Evolutionary conservation across 805 yeast species (phyloP).

Genomic region (Yarrowia sp.): DNA sequence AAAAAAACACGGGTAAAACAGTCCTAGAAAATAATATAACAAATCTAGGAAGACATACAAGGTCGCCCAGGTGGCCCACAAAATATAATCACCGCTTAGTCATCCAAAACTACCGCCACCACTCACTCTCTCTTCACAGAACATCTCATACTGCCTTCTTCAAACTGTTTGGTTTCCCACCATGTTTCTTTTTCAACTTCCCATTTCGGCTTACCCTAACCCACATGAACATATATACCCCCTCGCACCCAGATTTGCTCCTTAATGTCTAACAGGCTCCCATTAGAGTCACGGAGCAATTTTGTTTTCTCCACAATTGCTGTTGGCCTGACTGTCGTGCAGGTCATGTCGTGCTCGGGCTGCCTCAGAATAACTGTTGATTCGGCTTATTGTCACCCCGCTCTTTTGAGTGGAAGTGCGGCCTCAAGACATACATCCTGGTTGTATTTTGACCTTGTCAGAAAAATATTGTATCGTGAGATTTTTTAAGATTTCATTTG

Average conservation of each 20-base stretch:
- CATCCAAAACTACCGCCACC: neutral
- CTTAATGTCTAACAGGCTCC: conserved; percentile 39
- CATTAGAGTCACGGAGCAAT: conserved; percentile 40
- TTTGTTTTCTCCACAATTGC: conserved; percentile 34
- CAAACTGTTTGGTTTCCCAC: neutral
- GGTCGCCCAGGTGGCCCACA: no score
- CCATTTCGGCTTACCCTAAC: conserved; percentile 11
- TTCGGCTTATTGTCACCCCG: conserved; percentile 39
- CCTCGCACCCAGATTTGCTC: conserved; percentile 21
- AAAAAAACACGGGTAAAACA: no score
- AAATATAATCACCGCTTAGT: no score
- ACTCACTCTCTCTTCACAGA: neutral
- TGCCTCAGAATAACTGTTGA: conserved; percentile 39
- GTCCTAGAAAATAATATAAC: no score
- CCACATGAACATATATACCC: conserved; percentile 13
- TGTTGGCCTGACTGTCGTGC: conserved; percentile 39
- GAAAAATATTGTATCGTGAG: neutral
- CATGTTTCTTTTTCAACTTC: neutral
- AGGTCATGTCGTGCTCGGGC: conserved; percentile 40
- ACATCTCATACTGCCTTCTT: no score
- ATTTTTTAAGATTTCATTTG: neutral
- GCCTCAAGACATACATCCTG: conserved; percentile 36
- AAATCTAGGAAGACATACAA: no score
- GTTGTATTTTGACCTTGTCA: neutral
- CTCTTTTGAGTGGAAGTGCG: conserved; percentile 37